Conservation (phyloP, 2,329 filamentous ascomycete genomes). For the Trichoderma sp. region DNA sequence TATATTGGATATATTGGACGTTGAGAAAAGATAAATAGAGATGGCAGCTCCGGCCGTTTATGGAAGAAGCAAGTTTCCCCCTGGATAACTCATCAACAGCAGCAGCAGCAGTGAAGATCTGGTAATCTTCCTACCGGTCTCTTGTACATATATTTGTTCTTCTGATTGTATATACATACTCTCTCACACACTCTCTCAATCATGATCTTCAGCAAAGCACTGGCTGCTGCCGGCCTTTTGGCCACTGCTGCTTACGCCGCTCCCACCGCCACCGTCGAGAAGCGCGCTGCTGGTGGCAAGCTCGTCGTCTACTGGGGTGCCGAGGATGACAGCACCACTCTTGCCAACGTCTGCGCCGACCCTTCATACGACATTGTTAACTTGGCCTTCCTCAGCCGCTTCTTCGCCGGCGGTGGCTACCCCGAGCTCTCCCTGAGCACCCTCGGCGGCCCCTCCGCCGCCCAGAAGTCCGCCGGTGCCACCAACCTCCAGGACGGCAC, state of each 20-base stretch:
- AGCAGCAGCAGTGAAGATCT: constrained; percentile 20
- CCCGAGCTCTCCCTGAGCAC: constrained; percentile 13
- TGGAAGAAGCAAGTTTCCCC: neutral
- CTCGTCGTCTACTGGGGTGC: constrained; percentile 29
- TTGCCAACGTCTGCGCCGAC: constrained; percentile 27
- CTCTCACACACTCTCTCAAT: neutral
- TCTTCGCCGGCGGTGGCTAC: constrained; percentile 24
- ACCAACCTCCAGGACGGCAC: constrained; percentile 27
- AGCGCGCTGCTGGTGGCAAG: constrained; percentile 23
- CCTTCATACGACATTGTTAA: constrained; percentile 28
- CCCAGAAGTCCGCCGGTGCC: constrained; percentile 27
- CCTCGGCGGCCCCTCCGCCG: constrained; percentile 15
- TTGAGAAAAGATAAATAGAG: constrained; percentile 15
- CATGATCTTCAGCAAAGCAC: constrained; percentile 22
- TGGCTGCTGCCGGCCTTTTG: constrained; percentile 21
- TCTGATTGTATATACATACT: neutral
- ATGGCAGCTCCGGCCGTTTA: neutral
- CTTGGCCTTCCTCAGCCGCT: constrained; percentile 28
- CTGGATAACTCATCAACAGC: constrained; percentile 4
- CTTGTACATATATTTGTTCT: constrained; percentile 19
- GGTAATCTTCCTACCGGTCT: constrained; percentile 24
- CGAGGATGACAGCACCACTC: constrained; percentile 26
- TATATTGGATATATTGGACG: neutral
- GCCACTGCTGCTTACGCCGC: constrained; percentile 14
- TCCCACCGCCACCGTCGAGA: constrained; percentile 17